Evolutionary conservation across 169 alveolate genomes (phyloP).

Genomic region (Perkinsus marinus): DNA sequence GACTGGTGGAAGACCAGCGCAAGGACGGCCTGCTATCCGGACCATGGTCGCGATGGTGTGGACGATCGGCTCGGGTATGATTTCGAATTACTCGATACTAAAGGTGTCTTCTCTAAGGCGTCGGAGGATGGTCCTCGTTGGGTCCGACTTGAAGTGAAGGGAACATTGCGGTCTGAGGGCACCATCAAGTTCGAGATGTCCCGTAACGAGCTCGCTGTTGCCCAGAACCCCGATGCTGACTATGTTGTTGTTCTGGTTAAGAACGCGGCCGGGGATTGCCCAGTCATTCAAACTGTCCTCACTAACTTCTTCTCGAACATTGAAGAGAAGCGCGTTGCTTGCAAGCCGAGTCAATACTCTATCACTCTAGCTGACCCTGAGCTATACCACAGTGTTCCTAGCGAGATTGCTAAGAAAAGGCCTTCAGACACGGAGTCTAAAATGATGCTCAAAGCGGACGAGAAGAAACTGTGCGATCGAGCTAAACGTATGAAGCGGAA

Average conservation of each 20-base stretch:
- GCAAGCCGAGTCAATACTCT: neutral
- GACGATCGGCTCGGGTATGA: neutral
- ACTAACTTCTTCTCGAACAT: neutral
- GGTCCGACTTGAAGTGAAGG: neutral
- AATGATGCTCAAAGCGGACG: neutral
- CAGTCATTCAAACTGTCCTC: neutral
- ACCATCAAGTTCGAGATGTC: neutral
- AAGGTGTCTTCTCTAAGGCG: neutral
- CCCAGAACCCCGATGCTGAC: neutral
- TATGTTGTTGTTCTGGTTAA: neutral
- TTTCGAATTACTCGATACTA: neutral
- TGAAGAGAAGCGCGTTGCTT: neutral
- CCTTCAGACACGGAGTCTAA: neutral
- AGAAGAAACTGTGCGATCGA: neutral
- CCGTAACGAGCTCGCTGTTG: neutral
- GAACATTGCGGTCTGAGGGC: neutral
- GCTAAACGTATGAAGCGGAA: neutral
- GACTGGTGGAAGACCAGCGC: neutral
- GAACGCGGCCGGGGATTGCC: neutral
- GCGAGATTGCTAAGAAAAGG: neutral
- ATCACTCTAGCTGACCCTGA: neutral
- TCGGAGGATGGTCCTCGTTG: neutral
- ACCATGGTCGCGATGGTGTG: neutral
- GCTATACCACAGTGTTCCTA: neutral
- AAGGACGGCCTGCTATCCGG: neutral